Conservation (phyloP, 192 early-diverging fungal genomes). For the Entrophospora sp. region DNA sequence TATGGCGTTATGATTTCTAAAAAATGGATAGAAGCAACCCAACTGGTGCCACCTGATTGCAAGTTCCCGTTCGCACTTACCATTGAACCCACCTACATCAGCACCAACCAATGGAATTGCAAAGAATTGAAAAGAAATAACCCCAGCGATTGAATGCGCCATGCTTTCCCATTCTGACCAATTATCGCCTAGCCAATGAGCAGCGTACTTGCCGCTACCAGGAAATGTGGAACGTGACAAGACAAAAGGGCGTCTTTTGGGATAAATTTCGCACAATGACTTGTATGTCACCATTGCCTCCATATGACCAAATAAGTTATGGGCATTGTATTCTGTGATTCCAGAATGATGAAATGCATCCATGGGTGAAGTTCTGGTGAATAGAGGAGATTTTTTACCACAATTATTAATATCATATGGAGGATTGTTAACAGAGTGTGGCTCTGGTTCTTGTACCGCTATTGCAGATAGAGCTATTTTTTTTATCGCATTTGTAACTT, state of each 20-base stretch:
- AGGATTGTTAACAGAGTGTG: slow-evolving; percentile 16
- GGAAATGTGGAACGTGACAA: slow-evolving; percentile 57
- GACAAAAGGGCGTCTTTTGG: slow-evolving; percentile 47
- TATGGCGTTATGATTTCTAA: slow-evolving; percentile 55
- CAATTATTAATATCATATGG: slow-evolving; percentile 28
- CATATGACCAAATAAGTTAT: slow-evolving; percentile 59
- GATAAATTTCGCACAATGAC: slow-evolving; percentile 29
- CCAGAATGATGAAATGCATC: slow-evolving; percentile 40
- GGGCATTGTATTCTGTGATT: slow-evolving; percentile 40
- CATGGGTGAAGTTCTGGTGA: slow-evolving; percentile 23
- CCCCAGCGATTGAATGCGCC: slow-evolving; percentile 47
- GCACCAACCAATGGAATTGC: slow-evolving; percentile 63
- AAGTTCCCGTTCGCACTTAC: slow-evolving; percentile 49
- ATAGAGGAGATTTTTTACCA: slow-evolving; percentile 20
- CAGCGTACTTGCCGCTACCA: slow-evolving; percentile 46
- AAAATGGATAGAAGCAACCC: slow-evolving; percentile 55
- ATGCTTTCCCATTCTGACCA: slow-evolving; percentile 48
- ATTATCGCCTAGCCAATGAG: slow-evolving; percentile 57
- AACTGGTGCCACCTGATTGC: slow-evolving; percentile 58
- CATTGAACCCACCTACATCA: slow-evolving; percentile 64
- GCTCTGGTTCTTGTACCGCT: background rate
- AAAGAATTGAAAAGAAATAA: slow-evolving; percentile 61
- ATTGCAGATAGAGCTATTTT: too few relatives aligned
- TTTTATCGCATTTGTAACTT: too few relatives aligned
- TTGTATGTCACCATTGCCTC: slow-evolving; percentile 40